A percentile compares a stretch with the other conserved stretches of the same genome.
phyloP scores from a whole-genome alignment of 768 basidiomycete species.

The Cystoderma amianthinum region DNA sequence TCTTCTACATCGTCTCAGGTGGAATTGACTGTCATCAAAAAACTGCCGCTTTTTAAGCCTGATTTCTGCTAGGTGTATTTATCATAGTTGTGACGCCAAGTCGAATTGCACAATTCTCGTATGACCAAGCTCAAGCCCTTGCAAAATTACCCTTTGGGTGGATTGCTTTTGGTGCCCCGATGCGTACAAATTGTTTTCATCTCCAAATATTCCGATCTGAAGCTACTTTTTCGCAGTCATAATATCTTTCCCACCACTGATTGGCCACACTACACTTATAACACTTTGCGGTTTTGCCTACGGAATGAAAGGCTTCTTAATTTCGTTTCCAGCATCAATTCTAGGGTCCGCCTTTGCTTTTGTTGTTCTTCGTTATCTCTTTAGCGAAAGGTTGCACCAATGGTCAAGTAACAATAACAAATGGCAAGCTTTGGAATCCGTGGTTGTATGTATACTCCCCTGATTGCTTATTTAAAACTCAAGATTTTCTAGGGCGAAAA shows the following conservation, averaged over 20 bases:
- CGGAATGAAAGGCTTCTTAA: conserved; percentile 68
- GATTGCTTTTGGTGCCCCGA: conserved; percentile 41
- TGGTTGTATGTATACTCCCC: conserved; percentile 46
- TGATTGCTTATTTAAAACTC: background rate
- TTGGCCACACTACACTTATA: conserved; percentile 62
- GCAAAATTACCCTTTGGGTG: conserved; percentile 56
- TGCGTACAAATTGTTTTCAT: conserved; percentile 34
- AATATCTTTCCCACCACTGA: conserved; percentile 51
- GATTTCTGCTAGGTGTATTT: conserved; percentile 21
- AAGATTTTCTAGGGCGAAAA: conserved; percentile 31
- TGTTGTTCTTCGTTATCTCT: conserved; percentile 49
- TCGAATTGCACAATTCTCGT: conserved; percentile 61
- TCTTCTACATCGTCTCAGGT: conserved; percentile 50
- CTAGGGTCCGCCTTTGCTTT: conserved; percentile 62
- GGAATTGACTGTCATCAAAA: conserved; percentile 2
- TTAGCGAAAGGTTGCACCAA: conserved; percentile 43
- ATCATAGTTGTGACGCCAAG: conserved; percentile 52
- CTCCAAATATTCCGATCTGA: conserved; percentile 23
- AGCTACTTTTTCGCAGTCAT: conserved; percentile 44
- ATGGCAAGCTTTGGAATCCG: conserved; percentile 74
- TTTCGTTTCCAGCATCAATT: conserved; percentile 55
- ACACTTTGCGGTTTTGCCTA: conserved; percentile 80
- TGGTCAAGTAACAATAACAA: conserved; percentile 62
- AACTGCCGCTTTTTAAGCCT: background rate
- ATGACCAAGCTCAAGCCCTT: conserved; percentile 60